Evolutionary conservation across 805 yeast genomes (phyloP).

Genomic region (Hanseniaspora vineae): DNA sequence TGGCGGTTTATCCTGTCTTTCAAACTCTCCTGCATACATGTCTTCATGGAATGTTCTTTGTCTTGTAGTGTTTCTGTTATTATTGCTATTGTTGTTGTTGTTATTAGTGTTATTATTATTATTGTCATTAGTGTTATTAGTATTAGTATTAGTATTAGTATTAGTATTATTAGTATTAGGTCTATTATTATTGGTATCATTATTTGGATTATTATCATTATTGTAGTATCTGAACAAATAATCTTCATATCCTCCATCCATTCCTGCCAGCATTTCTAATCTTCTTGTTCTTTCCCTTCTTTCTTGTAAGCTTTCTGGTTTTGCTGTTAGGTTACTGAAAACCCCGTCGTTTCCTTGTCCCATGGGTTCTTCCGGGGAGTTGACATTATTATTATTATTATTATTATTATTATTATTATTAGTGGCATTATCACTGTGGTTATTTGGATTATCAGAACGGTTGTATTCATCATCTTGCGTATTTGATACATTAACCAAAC

Average conservation of each 20-base stretch:
- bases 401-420: neutral
- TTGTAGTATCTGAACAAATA: neutral
- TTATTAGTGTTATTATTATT: no score
- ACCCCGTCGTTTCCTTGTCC: constrained; percentile 68
- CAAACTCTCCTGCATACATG: constrained; percentile 11
- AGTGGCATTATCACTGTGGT: neutral
- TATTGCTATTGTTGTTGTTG: no score
- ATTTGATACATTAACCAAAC: neutral
- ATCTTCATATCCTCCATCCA: neutral
- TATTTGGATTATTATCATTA: neutral
- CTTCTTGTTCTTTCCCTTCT: constrained; percentile 2
- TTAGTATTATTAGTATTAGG: neutral
- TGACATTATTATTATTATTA: no score
- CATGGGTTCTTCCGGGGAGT: constrained; percentile 1
- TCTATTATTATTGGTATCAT: neutral
- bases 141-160: no score
- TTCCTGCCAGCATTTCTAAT: neutral
- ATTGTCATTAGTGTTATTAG: no score
- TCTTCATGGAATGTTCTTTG: constrained; percentile 5
- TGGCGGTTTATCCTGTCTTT: constrained; percentile 50
- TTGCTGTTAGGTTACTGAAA: constrained; percentile 81
- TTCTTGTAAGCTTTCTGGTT: constrained; percentile 42
- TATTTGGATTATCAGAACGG: no score
- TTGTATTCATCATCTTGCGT: no score
- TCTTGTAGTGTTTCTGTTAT: neutral